Conservation (phyloP, 164 flowering plant species). For the Nelumbo lutea region DNA sequence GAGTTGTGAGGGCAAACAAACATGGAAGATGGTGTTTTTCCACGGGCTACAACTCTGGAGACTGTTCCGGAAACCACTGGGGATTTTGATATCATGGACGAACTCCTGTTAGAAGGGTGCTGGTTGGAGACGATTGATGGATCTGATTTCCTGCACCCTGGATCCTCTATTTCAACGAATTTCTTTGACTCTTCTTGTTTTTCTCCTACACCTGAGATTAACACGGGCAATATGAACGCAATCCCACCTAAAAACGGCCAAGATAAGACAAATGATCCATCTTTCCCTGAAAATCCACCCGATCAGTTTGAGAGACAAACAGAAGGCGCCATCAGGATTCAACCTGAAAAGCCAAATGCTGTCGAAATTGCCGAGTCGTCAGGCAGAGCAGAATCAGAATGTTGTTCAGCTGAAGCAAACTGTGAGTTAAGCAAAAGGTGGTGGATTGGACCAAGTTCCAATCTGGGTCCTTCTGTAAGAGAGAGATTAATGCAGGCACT, state of each 20-base stretch:
- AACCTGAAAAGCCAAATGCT: not conserved
- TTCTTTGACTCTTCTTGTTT: conserved; percentile 34
- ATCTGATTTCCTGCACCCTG: conserved; percentile 44
- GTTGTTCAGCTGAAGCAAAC: conserved; percentile 19
- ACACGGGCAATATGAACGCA: conserved; percentile 13
- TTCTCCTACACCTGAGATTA: conserved; percentile 31
- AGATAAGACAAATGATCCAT: conserved; percentile 27
- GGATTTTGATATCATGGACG: conserved; percentile 71
- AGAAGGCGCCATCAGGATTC: conserved; percentile 12
- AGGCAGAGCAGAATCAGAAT: conserved; percentile 13
- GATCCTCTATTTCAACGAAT: conserved; percentile 34
- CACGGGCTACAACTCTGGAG: conserved; percentile 30
- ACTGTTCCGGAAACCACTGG: conserved; percentile 28
- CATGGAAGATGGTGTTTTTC: conserved; percentile 54
- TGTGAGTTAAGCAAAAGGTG: conserved; percentile 40
- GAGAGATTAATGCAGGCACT: conserved; percentile 57
- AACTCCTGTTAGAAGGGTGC: conserved; percentile 63
- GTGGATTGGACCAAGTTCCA: conserved; percentile 53
- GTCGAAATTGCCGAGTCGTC: conserved; percentile 12
- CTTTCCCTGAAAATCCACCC: conserved; percentile 21
- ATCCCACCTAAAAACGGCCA: conserved; percentile 21
- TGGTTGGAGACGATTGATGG: conserved; percentile 66
- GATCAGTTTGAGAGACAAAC: conserved; percentile 15
- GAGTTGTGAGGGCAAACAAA: conserved; percentile 15
- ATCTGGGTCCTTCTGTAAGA: conserved; percentile 40